These are phyloP conservation scores for Dactylorhiza incarnata DNA, from an alignment of 106 monocot species.

Conservation along the genomic window DNA sequence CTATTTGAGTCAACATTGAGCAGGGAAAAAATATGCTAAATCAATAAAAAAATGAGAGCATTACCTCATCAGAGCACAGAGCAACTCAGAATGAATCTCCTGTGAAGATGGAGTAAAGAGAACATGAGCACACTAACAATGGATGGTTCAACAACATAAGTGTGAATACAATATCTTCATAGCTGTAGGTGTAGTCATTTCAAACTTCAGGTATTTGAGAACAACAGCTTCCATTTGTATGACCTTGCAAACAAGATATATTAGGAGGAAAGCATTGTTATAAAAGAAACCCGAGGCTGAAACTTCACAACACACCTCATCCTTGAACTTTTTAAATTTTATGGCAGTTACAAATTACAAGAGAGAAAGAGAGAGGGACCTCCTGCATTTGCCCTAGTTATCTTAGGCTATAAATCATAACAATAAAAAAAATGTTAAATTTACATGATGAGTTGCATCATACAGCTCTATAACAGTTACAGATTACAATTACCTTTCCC, in stretches of 20 bases:
- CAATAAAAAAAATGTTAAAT: too few species aligned
- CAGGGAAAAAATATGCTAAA: too few species aligned
- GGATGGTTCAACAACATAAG: neutral
- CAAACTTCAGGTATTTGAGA: slow-evolving; percentile 73
- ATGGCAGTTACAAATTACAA: too few species aligned
- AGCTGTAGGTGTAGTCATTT: slow-evolving; percentile 67
- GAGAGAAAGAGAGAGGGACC: too few species aligned
- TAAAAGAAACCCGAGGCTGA: neutral
- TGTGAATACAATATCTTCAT: neutral
- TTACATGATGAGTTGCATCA: too few species aligned
- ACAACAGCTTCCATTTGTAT: slow-evolving; percentile 84
- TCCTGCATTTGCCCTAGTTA: too few species aligned
- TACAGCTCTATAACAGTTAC: too few species aligned
- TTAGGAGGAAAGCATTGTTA: neutral
- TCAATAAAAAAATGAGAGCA: too few species aligned
- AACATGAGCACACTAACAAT: neutral
- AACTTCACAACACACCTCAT: slow-evolving; percentile 35
- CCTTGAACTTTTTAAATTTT: too few species aligned
- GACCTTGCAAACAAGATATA: slow-evolving; percentile 26
- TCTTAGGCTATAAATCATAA: too few species aligned
- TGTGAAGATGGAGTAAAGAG: slow-evolving; percentile 9
- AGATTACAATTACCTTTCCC: too few species aligned
- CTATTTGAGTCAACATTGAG: too few species aligned
- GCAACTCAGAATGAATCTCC: slow-evolving; percentile 79
- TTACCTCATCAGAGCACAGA: slow-evolving; percentile 51